Conservation (phyloP, 768 basidiomycete species). For the Paxillus rubicundulus region DNA sequence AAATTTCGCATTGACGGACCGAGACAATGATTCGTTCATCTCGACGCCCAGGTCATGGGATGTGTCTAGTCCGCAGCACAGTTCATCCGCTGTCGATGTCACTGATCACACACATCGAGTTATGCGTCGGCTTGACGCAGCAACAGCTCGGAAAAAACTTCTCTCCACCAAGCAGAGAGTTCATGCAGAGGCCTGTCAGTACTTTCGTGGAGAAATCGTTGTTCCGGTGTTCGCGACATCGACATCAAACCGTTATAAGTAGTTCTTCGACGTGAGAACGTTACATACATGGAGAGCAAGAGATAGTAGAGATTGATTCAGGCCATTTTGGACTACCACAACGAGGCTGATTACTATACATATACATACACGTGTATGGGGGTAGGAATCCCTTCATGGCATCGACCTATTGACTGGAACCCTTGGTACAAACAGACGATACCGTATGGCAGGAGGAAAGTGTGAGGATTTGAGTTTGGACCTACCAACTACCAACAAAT, state of each 20-base stretch:
- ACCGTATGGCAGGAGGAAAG: not conserved
- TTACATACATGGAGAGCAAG: not conserved
- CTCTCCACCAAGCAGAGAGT: too few relatives aligned
- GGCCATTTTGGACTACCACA: slow-evolving; percentile 2
- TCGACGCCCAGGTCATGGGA: not conserved
- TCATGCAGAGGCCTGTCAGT: too few relatives aligned
- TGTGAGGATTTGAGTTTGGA: slow-evolving; percentile 4
- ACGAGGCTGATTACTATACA: slow-evolving; percentile 8
- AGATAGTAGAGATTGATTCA: slow-evolving; percentile 1
- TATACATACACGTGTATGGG: slow-evolving; percentile 9
- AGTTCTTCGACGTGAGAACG: slow-evolving; percentile 12
- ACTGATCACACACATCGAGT: too few relatives aligned
- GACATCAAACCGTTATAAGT: too few relatives aligned
- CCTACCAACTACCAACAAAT: not conserved
- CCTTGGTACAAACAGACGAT: not conserved
- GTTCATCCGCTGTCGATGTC: not conserved
- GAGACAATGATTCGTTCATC: not conserved
- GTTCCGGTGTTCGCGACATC: not conserved
- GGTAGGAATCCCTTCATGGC: not conserved
- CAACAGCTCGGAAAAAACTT: too few relatives aligned
- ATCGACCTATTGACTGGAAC: not conserved
- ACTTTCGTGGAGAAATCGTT: not conserved
- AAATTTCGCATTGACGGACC: not conserved
- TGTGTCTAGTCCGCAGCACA: not conserved
- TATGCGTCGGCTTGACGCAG: too few relatives aligned